phyloP scores from a whole-genome alignment of 306 rosid genomes.

The Carpinus fangiana region DNA sequence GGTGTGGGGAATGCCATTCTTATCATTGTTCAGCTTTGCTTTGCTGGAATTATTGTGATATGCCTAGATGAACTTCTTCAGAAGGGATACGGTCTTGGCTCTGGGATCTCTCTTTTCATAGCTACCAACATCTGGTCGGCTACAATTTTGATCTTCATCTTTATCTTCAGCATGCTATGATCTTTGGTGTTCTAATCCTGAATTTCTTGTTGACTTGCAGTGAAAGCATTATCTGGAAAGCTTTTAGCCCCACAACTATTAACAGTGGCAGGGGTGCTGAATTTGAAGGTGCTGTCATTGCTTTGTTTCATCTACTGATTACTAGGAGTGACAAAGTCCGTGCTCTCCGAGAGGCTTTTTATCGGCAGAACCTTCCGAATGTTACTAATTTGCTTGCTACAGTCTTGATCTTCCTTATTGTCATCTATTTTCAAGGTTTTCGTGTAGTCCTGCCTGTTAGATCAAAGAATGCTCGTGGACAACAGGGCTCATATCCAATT shows the following conservation, averaged over 20 bases:
- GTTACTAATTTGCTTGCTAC: slow-evolving; percentile 60
- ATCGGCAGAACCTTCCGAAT: slow-evolving; percentile 60
- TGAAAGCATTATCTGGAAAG: slow-evolving; percentile 61
- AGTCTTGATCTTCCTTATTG: slow-evolving; percentile 53
- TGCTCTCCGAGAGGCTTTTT: slow-evolving; percentile 60
- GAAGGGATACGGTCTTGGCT: slow-evolving; percentile 79
- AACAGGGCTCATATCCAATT: slow-evolving; percentile 58
- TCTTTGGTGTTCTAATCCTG: not conserved
- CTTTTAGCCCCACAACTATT: slow-evolving; percentile 61
- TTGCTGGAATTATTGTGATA: slow-evolving; percentile 78
- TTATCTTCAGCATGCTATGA: not conserved
- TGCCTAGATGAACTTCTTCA: slow-evolving; percentile 81
- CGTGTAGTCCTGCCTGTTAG: slow-evolving; percentile 58
- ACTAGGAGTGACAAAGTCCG: slow-evolving; percentile 54
- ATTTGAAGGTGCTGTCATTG: slow-evolving; percentile 66
- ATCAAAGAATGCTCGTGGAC: slow-evolving; percentile 59
- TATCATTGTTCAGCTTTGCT: slow-evolving; percentile 67
- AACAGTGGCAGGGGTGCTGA: slow-evolving; percentile 60
- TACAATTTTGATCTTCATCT: not conserved
- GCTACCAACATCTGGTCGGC: slow-evolving; percentile 75
- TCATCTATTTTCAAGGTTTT: slow-evolving; percentile 59
- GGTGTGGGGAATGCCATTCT: slow-evolving; percentile 84
- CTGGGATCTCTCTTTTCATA: slow-evolving; percentile 80
- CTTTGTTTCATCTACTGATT: slow-evolving; percentile 49
- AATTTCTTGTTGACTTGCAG: slow-evolving; percentile 26